Percentiles rank a stretch among this genome's conserved stretches.
Conservation (phyloP, 2,329 filamentous ascomycete species). For the Talaromyces islandicus region DNA sequence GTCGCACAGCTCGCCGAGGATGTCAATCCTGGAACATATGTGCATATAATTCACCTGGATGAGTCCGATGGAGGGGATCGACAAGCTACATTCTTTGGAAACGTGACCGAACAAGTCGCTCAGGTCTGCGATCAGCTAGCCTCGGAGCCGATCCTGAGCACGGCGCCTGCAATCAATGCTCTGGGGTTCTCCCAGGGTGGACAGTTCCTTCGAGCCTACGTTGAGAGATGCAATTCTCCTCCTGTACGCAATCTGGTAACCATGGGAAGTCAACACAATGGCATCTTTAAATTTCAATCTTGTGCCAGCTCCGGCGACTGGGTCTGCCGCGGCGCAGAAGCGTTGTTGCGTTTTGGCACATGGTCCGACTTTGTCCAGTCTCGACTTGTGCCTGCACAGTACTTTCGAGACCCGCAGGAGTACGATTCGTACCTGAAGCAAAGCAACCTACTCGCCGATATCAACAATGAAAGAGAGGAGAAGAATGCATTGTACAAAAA, state of each 20-base stretch:
- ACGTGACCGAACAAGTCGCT: conserved; percentile 71
- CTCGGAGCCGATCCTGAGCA: conserved; percentile 70
- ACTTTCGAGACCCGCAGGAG: conserved; percentile 70
- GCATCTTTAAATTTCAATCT: conserved; percentile 74
- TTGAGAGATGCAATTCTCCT: conserved; percentile 77
- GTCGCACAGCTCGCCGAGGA: conserved; percentile 67
- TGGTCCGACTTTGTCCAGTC: conserved; percentile 75
- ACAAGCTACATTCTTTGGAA: conserved; percentile 82
- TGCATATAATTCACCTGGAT: conserved; percentile 71
- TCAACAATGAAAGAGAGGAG: conserved; percentile 79
- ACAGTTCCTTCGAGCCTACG: conserved; percentile 86
- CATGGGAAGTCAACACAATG: conserved; percentile 87
- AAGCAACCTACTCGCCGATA: conserved; percentile 87
- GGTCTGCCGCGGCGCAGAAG: conserved; percentile 74
- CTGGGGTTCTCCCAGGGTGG: conserved; percentile 94
- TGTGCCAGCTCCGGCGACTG: conserved; percentile 65
- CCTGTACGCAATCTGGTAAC: conserved; percentile 75
- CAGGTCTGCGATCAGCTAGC: conserved; percentile 73
- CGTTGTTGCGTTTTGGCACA: conserved; percentile 69
- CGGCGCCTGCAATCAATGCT: conserved; percentile 78
- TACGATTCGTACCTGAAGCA: conserved; percentile 67
- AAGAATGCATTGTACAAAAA: conserved; percentile 72
- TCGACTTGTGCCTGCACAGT: conserved; percentile 85
- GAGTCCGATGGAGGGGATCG: conserved; percentile 64
- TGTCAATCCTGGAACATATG: conserved; percentile 74